Base-by-base conservation (phyloP, 495 filamentous ascomycete species). In the Endocarpon pusillum region DNA sequence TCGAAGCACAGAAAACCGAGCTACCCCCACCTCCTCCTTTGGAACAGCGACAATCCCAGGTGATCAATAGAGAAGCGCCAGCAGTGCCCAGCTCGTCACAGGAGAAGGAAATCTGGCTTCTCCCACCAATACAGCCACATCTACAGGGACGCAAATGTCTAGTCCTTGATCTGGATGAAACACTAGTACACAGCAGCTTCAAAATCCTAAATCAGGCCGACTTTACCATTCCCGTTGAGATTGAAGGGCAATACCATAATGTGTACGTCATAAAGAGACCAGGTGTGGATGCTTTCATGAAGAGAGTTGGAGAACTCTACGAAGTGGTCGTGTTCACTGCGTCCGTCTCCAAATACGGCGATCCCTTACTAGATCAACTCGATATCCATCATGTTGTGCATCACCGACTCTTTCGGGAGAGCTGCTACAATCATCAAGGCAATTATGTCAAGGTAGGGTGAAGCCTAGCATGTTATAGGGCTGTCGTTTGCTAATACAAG, bases 201-300 rank as follows among this genome's bases (percentile, higher is more conserved):
- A 99, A 99, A 75, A 86, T 96, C 42, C 70, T 99, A 28, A 82
- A 96, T 43, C 87, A 94, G 61, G 91, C 89, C 28, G 89, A 99
- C 59, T 94, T 99, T 47, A 99, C 91, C 9, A 96, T 99, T 51
- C 89, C 89, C 1, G 91, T 99, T 21, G 89, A 99, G 51, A 99
- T 99, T 38, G 89, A 99, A 55, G 89, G 89, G 11, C 89, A 94
- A 51, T 94, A 85, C 50, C 89, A 99, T 55, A 99, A 99, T 44
- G 92, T 99, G 10, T 99, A 99, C 52, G 89, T 99, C 32, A 96
- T 96, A 52, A 99, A 99, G 57, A 73, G 89, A 36, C 89, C 89
- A 16, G 89, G 89, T 19, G 89, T 96, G 11, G 89, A 99, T 50
- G 74, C 87, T 41, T 99, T 99, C 55, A 93, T 99, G 84, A 99